Conservation (phyloP, 345 rosid species). For the Hypericum perforatum region DNA sequence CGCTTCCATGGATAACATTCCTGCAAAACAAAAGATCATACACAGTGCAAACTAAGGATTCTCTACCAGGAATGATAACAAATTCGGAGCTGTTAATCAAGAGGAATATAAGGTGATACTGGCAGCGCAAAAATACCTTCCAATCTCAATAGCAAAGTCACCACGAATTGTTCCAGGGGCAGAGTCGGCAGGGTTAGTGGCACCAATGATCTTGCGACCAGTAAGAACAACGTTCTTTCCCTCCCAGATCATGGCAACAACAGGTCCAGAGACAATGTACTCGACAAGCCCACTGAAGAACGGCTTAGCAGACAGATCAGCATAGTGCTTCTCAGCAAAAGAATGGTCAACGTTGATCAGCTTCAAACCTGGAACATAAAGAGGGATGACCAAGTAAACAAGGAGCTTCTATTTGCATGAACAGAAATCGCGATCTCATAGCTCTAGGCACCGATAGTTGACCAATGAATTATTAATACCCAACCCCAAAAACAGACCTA, state of each 20-base stretch:
- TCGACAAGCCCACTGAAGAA: slow-evolving; percentile 86
- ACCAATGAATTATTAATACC: no score
- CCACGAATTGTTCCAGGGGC: slow-evolving; percentile 98
- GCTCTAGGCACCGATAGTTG: no score
- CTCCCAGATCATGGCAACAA: slow-evolving; percentile 96
- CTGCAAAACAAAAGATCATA: slow-evolving; percentile 21
- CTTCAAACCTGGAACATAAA: slow-evolving; percentile 46
- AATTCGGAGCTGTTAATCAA: no score
- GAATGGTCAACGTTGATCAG: slow-evolving; percentile 53
- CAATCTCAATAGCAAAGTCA: slow-evolving; percentile 75
- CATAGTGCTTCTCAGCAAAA: slow-evolving; percentile 90
- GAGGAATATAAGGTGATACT: no score
- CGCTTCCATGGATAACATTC: slow-evolving; percentile 92
- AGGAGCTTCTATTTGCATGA: no score
- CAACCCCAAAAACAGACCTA: no score
- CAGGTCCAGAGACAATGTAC: slow-evolving; percentile 90
- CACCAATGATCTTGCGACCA: slow-evolving; percentile 85
- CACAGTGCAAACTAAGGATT: no score
- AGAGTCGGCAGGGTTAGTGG: slow-evolving; percentile 82
- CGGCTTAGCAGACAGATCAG: slow-evolving; percentile 69
- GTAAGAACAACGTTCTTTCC: slow-evolving; percentile 82
- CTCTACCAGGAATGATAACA: no score
- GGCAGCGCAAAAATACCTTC: slow-evolving; percentile 36
- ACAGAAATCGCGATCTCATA: no score
- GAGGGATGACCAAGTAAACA: no score